Percentiles rank a stretch among this genome's conserved stretches.
These are phyloP conservation scores for Suhomyces bolitotheri DNA, from an alignment of 1,139 yeast genomes.

Conservation along the genomic window DNA sequence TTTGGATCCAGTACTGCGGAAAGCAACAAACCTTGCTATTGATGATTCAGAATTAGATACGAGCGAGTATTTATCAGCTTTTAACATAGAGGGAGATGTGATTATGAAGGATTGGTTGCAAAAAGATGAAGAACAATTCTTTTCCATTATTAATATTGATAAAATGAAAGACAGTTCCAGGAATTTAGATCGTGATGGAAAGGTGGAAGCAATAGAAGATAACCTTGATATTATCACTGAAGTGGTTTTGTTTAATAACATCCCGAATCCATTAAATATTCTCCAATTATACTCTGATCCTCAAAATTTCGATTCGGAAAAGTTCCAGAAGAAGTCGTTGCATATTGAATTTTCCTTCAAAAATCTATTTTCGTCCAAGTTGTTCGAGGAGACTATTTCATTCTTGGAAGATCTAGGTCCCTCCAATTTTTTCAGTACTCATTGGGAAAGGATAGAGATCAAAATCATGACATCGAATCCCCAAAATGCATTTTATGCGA, in stretches of 20 bases:
- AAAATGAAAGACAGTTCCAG: constrained; percentile 3
- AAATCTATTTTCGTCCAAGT: constrained; percentile 8
- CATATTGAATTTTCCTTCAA: constrained; percentile 12
- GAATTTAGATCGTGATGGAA: constrained; percentile 1
- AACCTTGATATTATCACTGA: constrained; percentile 1
- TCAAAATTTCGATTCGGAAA: constrained; percentile 2
- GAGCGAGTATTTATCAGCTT: not conserved
- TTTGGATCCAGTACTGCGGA: constrained; percentile 11
- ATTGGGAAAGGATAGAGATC: constrained; percentile 11
- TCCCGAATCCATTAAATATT: constrained; percentile 8
- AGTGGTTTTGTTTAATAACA: constrained; percentile 10
- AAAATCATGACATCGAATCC: constrained; percentile 10
- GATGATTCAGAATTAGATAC: constrained; percentile 7
- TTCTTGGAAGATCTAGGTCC: constrained; percentile 6
- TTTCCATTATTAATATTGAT: constrained; percentile 6
- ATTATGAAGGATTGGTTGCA: constrained; percentile 9
- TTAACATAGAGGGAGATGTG: not conserved
- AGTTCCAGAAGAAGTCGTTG: constrained; percentile 7
- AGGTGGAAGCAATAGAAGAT: constrained; percentile 2
- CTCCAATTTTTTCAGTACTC: constrained; percentile 5
- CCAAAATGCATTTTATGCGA: constrained; percentile 7
- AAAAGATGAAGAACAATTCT: constrained; percentile 9
- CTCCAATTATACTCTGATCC: constrained; percentile 8
- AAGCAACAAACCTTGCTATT: constrained; percentile 8
- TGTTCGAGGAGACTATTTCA: constrained; percentile 10